Evolutionary conservation across 164 flowering plant species (phyloP).

Genomic region (Taxillus chinensis): DNA sequence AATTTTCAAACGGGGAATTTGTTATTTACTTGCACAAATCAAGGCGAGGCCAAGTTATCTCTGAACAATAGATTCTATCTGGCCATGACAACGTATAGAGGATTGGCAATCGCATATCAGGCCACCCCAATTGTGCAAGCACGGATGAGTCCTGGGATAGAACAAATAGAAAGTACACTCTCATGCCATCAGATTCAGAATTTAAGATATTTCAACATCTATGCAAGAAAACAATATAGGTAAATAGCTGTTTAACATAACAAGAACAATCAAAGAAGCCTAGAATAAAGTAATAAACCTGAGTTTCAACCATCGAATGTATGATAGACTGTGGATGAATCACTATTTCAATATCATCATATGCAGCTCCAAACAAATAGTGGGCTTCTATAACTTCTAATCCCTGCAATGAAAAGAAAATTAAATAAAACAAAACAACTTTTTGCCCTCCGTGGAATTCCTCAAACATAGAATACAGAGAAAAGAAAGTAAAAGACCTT

Average conservation of each 20-base stretch:
- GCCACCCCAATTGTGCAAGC: constrained; percentile 94
- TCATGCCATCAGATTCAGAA: neutral
- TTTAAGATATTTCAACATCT: neutral
- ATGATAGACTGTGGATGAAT: constrained; percentile 97
- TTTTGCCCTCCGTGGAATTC: neutral
- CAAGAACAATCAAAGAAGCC: constrained; percentile 1
- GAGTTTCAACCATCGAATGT: constrained; percentile 96
- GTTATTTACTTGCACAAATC: constrained; percentile 89
- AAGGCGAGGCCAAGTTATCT: constrained; percentile 95
- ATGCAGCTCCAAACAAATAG: constrained; percentile 87
- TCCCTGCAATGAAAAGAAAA: constrained; percentile 45
- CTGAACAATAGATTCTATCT: constrained; percentile 82
- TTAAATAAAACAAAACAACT: neutral
- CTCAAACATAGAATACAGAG: neutral
- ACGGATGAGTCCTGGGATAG: constrained; percentile 81
- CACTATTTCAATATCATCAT: constrained; percentile 85
- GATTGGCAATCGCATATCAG: constrained; percentile 98
- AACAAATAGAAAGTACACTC: neutral
- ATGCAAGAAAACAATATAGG: neutral
- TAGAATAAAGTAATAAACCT: constrained; percentile 34
- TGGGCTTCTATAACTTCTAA: constrained; percentile 99
- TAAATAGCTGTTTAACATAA: neutral
- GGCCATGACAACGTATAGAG: constrained; percentile 98
- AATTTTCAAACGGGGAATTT: no score
- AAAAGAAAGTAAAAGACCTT: constrained; percentile 35